Percentiles rank a stretch among this genome's conserved stretches.
phyloP scores from a whole-genome alignment of 2,329 filamentous ascomycete species.

The Penicillium sp. region DNA sequence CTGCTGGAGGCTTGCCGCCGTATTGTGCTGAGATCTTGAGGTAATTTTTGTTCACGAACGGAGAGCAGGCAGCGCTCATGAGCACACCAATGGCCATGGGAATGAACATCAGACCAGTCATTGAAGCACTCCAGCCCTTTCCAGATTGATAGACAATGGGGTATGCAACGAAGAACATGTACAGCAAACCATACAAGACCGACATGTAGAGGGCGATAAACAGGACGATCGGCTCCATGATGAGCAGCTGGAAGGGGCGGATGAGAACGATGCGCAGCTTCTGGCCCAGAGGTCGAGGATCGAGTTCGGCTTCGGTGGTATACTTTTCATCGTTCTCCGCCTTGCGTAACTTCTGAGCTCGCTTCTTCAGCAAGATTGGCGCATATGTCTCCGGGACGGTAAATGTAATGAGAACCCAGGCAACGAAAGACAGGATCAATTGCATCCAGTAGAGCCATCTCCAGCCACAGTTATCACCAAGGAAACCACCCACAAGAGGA shows the following conservation, averaged over 20 bases:
- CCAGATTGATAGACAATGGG: constrained; percentile 70
- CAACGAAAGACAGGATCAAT: constrained; percentile 67
- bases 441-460: constrained; percentile 87
- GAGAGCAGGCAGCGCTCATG: constrained; percentile 62
- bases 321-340: constrained; percentile 64
- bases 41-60: constrained; percentile 79
- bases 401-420: constrained; percentile 75
- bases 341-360: constrained; percentile 70
- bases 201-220: constrained; percentile 83
- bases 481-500: constrained; percentile 72
- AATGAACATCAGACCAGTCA: constrained; percentile 83
- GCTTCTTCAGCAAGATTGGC: constrained; percentile 67
- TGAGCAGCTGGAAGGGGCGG: constrained; percentile 81
- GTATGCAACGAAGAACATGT: constrained; percentile 53
- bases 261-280: constrained; percentile 71
- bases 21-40: constrained; percentile 60
- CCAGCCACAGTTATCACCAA: constrained; percentile 69
- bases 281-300: constrained; percentile 65
- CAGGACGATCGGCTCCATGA: constrained; percentile 79
- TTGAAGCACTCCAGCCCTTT: constrained; percentile 72
- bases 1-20: constrained; percentile 71
- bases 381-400: constrained; percentile 90
- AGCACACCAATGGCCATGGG: constrained; percentile 75
- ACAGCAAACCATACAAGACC: constrained; percentile 58
- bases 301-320: constrained; percentile 78